phyloP scores from a whole-genome alignment of 768 basidiomycete species.

The Leccinum aurantiacum region DNA sequence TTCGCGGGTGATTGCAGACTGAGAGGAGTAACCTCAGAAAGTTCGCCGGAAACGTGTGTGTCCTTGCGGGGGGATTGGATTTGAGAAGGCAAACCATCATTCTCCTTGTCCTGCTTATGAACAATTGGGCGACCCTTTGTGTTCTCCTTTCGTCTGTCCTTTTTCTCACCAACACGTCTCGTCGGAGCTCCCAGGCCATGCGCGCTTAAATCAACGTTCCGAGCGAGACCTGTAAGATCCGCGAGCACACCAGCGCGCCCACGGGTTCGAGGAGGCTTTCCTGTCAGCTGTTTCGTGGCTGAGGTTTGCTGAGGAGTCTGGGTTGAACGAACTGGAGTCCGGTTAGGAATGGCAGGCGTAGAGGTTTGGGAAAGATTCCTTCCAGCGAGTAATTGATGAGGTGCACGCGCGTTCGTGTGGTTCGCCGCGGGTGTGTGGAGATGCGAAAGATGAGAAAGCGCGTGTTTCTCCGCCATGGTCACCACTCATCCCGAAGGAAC shows the following conservation, averaged over 20 bases:
- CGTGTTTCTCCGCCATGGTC: constrained; percentile 7
- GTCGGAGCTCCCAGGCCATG: constrained; percentile 27
- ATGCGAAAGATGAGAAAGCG: neutral
- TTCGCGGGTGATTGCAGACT: constrained; percentile 19
- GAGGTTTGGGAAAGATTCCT: constrained; percentile 10
- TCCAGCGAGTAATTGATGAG: neutral
- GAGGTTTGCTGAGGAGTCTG: constrained; percentile 10
- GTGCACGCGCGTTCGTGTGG: constrained; percentile 14
- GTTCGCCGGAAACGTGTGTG: constrained; percentile 1
- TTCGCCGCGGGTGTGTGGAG: constrained; percentile 4
- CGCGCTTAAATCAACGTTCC: constrained; percentile 32
- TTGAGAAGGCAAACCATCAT: constrained; percentile 11
- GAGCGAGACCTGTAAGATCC: constrained; percentile 40
- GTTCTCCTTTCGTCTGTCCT: constrained; percentile 24
- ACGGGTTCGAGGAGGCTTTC: constrained; percentile 29
- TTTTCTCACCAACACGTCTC: constrained; percentile 31
- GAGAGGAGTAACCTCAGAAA: constrained; percentile 5
- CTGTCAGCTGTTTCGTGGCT: constrained; percentile 25
- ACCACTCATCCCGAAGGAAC: neutral
- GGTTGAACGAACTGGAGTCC: constrained; percentile 18
- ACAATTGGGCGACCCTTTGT: constrained; percentile 6
- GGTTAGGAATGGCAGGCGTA: constrained; percentile 23
- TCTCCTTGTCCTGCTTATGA: constrained; percentile 33
- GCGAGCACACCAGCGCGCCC: constrained; percentile 35
- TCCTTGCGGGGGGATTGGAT: constrained; percentile 11